phyloP scores from a whole-genome alignment of 352 stramenopile species.

The Pythium sukuiense region DNA sequence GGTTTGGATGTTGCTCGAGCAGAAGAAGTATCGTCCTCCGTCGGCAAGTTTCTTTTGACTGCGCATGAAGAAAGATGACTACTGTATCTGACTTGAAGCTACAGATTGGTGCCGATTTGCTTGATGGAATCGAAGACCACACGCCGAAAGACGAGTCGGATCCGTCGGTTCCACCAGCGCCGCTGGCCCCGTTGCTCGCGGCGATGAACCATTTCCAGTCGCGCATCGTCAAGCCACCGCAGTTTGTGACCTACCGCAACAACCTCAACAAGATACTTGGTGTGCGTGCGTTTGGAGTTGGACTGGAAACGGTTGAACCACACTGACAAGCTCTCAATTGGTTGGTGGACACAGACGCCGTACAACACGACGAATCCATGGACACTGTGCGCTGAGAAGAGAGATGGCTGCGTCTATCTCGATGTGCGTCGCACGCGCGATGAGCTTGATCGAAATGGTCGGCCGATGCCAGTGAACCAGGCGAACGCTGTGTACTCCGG shows the following conservation, averaged over 20 bases:
- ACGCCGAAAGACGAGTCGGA: slow-evolving; percentile 52
- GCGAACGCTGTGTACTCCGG: slow-evolving; percentile 59
- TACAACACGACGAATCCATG: slow-evolving; percentile 81
- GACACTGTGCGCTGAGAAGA: slow-evolving; percentile 57
- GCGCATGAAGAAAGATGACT: background rate
- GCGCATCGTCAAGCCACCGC: slow-evolving; percentile 23
- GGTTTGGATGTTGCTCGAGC: background rate
- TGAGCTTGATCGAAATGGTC: slow-evolving; percentile 42
- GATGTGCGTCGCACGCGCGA: slow-evolving; percentile 52
- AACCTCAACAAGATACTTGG: slow-evolving; percentile 86
- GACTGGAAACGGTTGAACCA: background rate
- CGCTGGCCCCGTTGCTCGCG: slow-evolving; percentile 48
- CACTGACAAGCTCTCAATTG: background rate
- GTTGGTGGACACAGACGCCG: slow-evolving; percentile 42
- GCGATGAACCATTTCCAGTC: slow-evolving; percentile 49
- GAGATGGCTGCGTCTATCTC: slow-evolving; percentile 58
- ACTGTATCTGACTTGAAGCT: background rate
- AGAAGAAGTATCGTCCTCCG: slow-evolving; percentile 19
- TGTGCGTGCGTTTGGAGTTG: slow-evolving; percentile 27
- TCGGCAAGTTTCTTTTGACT: slow-evolving; percentile 22
- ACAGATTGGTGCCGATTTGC: slow-evolving; percentile 54
- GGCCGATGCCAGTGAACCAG: slow-evolving; percentile 44
- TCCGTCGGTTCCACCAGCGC: slow-evolving; percentile 41
- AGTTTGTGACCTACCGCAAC: slow-evolving; percentile 77
- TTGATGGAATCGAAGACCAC: slow-evolving; percentile 60